Base-by-base conservation (phyloP, 2,329 filamentous ascomycete species). In the Trichoderma lentiforme region DNA sequence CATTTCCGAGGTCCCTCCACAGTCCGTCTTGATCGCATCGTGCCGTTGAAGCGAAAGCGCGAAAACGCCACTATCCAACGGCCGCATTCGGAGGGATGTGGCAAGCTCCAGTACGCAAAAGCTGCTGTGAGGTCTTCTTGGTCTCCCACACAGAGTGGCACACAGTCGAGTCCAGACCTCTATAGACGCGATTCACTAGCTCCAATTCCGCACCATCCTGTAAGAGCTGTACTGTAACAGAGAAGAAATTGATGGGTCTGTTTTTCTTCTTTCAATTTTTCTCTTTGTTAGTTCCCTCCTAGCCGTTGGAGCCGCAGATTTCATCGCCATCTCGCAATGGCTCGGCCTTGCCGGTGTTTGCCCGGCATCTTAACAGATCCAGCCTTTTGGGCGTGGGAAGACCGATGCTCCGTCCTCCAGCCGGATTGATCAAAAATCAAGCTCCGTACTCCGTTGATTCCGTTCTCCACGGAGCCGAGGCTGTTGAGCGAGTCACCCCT, bases 31-130 rank as follows among this genome's bases (percentile, higher is more conserved):
- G 11, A n/a, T 51, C 57, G 56, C 39, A 61, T 53, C 39, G 11
- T 60, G 28, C 66, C 21, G 30, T 62, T 28, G 57, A 70, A 62
- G 66, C 66, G 66, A 70, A 61, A 62, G 39, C 56, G 57, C 66
- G 66, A 60, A 60, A 21, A 70, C 21, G 57, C 56, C 56, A 62
- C 56, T 53, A 32, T 18, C 15, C 56, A 32, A 67, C 32, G 64
- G 56, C 66, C 66, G 66, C 57, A 36, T 53, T 70, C 66, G 66
- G 66, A 70, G 66, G 6, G 28, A 6, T 34, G 56, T 70, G 57
- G 56, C 57, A 53, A 70, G n/a, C 66, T 47, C 57, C 36, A 57
- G 43, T 51, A n/a, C n/a, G 43, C 43, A 24, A 24, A 15, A 9
- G 47, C 34, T 43, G 26, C 14, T 67, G 51, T n/a, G 39, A 53